Conservation (phyloP, 257 asterid genomes). For the Solanum habrochaites region DNA sequence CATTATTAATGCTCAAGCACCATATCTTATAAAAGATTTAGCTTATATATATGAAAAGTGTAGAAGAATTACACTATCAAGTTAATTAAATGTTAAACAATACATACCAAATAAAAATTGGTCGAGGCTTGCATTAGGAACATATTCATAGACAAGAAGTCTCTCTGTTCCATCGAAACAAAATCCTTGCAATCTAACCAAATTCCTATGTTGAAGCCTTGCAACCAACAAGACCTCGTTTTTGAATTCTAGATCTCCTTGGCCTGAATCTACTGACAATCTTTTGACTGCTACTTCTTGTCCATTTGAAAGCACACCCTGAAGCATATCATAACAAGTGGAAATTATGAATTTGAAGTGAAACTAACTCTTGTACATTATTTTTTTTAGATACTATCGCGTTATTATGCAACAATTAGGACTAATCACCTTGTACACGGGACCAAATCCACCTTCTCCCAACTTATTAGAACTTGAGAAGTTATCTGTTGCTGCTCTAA, state of each 20-base stretch:
- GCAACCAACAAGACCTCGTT: neutral
- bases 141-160: conserved; percentile 9
- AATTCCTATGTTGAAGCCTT: neutral
- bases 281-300: neutral
- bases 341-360: neutral
- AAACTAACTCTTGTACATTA: too few relatives aligned
- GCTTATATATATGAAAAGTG: neutral
- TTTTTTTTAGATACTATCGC: too few relatives aligned
- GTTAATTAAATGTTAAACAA: neutral
- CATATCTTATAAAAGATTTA: neutral
- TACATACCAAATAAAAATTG: conserved; percentile 11
- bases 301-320: neutral
- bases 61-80: neutral
- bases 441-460: conserved; percentile 19
- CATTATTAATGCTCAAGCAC: neutral
- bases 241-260: neutral
- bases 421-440: conserved; percentile 12
- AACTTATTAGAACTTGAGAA: conserved; percentile 8
- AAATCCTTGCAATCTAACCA: neutral
- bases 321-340: neutral
- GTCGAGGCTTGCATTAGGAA: conserved; percentile 18
- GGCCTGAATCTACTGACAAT: neutral
- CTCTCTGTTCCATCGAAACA: neutral
- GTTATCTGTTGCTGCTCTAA: conserved; percentile 1
- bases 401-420: neutral